These are phyloP conservation scores for Trichomonas vaginalis DNA, from an alignment of 208 protist genomes.

Conservation along the genomic window DNA sequence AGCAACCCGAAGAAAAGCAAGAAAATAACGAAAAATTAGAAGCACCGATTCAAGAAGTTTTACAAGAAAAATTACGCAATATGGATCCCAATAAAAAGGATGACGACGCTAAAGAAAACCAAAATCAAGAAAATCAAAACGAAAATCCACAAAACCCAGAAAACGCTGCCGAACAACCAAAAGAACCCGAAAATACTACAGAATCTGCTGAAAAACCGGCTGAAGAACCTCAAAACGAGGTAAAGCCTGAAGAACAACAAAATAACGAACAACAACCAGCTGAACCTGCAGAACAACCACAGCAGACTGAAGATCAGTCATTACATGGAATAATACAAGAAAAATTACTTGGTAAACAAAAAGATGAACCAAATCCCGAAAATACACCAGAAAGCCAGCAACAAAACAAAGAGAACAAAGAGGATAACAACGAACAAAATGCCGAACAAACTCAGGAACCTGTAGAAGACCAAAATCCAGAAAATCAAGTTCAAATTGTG, in stretches of 20 bases:
- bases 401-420: background rate
- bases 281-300: background rate
- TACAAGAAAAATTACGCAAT: background rate
- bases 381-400: background rate
- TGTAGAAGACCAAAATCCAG: background rate
- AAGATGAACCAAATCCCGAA: background rate
- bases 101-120: background rate
- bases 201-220: background rate
- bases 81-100: background rate
- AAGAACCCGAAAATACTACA: background rate
- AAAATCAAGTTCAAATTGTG: background rate
- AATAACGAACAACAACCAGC: background rate
- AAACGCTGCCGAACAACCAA: background rate
- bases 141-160: background rate
- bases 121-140: background rate
- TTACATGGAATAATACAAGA: background rate
- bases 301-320: background rate
- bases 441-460: background rate
- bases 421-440: background rate
- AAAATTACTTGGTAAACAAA: background rate
- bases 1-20: background rate
- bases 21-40: background rate
- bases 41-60: background rate
- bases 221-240: background rate
- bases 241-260: too few relatives aligned